A percentile compares a stretch with the other conserved stretches of the same genome.
Conservation (phyloP, 257 asterid genomes). For the Capsicum baccatum region DNA sequence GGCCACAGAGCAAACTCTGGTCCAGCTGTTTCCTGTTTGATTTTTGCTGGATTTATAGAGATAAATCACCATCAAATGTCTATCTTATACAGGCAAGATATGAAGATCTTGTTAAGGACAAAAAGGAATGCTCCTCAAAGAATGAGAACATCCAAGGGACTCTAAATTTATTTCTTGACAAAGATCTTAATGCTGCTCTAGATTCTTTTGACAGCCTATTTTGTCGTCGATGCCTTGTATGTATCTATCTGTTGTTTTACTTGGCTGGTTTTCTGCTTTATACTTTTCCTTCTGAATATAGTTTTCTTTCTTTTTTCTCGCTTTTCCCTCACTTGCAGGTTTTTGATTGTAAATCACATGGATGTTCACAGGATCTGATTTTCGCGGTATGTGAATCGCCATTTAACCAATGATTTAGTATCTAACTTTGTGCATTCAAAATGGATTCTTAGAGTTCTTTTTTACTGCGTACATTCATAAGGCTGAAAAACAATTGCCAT, state of each 20-base stretch:
- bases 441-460: constrained; percentile 25
- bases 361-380: constrained; percentile 92
- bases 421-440: background rate
- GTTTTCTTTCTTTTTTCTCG: constrained; percentile 29
- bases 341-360: constrained; percentile 91
- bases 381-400: constrained; percentile 55
- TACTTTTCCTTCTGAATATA: constrained; percentile 19
- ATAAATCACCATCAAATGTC: constrained; percentile 70
- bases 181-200: constrained; percentile 89
- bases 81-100: constrained; percentile 92
- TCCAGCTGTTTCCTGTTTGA: constrained; percentile 67
- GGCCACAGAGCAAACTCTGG: constrained; percentile 70
- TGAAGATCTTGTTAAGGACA: constrained; percentile 66
- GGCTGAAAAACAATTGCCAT: constrained; percentile 63
- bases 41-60: constrained; percentile 62
- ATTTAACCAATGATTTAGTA: background rate
- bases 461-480: constrained; percentile 29
- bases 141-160: constrained; percentile 56
- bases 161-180: constrained; percentile 70
- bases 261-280: background rate
- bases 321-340: constrained; percentile 62
- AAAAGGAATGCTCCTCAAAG: constrained; percentile 41
- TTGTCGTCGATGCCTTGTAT: constrained; percentile 94
- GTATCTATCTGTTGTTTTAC: constrained; percentile 36
- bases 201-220: constrained; percentile 92